phyloP scores from a whole-genome alignment of 257 asterid species.

The Nemophila menziesii region DNA sequence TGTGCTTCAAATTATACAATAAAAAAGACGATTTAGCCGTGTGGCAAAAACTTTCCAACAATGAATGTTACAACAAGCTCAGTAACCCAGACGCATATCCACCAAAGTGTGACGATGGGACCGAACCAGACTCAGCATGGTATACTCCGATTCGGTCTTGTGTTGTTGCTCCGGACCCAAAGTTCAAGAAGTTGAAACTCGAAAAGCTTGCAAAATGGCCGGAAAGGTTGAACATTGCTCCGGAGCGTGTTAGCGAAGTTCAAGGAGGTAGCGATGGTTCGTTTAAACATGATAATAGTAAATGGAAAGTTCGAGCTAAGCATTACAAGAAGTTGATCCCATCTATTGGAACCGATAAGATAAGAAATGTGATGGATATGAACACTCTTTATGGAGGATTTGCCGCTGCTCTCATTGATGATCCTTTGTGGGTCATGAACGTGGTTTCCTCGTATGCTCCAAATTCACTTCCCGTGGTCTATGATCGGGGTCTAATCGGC shows the following conservation, averaged over 20 bases:
- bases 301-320: constrained; percentile 68
- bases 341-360: constrained; percentile 63
- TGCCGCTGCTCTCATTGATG: constrained; percentile 65
- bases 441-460: constrained; percentile 70
- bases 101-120: constrained; percentile 80
- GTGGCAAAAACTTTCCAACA: constrained; percentile 68
- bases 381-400: constrained; percentile 86
- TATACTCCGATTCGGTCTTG: constrained; percentile 91
- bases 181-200: constrained; percentile 40
- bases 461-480: constrained; percentile 81
- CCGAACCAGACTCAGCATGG: constrained; percentile 97
- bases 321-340: constrained; percentile 87
- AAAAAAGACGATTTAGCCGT: constrained; percentile 94
- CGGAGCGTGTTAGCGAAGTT: constrained; percentile 68
- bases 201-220: constrained; percentile 87
- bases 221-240: constrained; percentile 48
- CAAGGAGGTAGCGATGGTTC: constrained; percentile 78
- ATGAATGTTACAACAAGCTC: constrained; percentile 70
- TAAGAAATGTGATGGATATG: constrained; percentile 96
- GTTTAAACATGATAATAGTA: constrained; percentile 72
- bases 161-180: constrained; percentile 58
- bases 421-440: constrained; percentile 94
- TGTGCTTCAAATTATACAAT: constrained; percentile 81
- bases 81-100: constrained; percentile 68
- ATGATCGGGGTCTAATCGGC: constrained; percentile 91